Percentiles rank a stretch among this genome's conserved stretches.
phyloP scores from a whole-genome alignment of 73 alveolate species.

The Breviolum minutum region DNA sequence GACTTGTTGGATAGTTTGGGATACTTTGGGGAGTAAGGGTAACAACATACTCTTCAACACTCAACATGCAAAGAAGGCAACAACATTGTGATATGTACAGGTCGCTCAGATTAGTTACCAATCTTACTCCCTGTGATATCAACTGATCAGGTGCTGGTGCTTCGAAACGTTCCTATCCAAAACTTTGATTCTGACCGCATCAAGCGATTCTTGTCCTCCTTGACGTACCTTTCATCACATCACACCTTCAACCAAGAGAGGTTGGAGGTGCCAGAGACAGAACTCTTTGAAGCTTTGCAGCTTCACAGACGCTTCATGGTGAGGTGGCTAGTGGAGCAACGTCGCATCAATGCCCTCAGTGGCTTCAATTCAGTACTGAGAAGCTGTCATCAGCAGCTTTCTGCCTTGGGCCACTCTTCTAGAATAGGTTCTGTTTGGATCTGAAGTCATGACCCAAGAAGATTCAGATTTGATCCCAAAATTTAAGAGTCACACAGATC shows the following conservation, averaged over 20 bases:
- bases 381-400: slow-evolving; percentile 85
- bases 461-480: too few species aligned
- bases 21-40: background rate
- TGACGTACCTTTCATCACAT: slow-evolving; percentile 80
- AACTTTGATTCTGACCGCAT: slow-evolving; percentile 77
- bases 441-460: background rate
- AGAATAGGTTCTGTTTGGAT: background rate
- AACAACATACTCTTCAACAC: too few species aligned
- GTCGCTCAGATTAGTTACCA: background rate
- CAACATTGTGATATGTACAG: too few species aligned
- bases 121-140: background rate
- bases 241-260: slow-evolving; percentile 95
- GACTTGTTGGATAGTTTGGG: background rate
- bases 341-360: slow-evolving; percentile 58
- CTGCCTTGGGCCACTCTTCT: slow-evolving; percentile 38
- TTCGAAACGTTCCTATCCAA: slow-evolving; percentile 77
- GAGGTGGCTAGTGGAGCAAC: slow-evolving; percentile 82
- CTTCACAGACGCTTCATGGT: slow-evolving; percentile 92
- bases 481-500: too few species aligned
- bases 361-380: slow-evolving; percentile 93
- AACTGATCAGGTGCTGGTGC: slow-evolving; percentile 63
- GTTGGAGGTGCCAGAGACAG: slow-evolving; percentile 90
- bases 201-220: slow-evolving; percentile 72
- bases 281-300: slow-evolving; percentile 77
- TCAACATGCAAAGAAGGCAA: too few species aligned